Evolutionary conservation across 108 stramenopile species (phyloP).

Genomic region (Heterococcus sp.): DNA sequence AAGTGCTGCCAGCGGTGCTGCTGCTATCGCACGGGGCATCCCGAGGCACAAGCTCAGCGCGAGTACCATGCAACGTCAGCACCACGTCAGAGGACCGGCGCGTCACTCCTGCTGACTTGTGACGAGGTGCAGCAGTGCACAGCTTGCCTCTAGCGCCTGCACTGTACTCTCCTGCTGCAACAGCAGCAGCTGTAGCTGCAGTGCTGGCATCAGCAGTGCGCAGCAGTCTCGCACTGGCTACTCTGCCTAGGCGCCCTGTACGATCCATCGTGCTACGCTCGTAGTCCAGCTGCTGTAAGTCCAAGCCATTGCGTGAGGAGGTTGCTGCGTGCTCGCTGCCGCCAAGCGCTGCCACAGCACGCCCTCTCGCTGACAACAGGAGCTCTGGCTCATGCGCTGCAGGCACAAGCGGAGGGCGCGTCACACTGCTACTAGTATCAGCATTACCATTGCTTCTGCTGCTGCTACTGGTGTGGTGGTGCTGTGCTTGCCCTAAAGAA

Average conservation of each 20-base stretch:
- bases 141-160: not conserved
- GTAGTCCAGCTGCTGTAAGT: constrained; percentile 37
- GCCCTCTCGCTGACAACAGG: not conserved
- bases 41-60: not conserved
- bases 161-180: not conserved
- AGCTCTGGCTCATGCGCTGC: too few species aligned
- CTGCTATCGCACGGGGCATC: not conserved
- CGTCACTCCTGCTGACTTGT: not conserved
- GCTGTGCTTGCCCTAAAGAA: not conserved
- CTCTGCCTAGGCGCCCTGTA: constrained; percentile 10
- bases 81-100: not conserved
- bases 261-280: constrained; percentile 39
- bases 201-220: not conserved
- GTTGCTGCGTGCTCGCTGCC: not conserved
- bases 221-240: constrained; percentile 9
- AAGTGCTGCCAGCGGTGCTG: not conserved
- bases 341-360: not conserved
- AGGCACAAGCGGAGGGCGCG: too few species aligned
- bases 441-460: not conserved
- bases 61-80: not conserved
- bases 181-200: not conserved
- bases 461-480: not conserved
- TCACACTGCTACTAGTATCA: not conserved
- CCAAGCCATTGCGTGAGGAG: not conserved
- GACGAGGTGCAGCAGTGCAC: not conserved